Percentiles rank a stretch among this genome's conserved stretches.
Evolutionary conservation across 495 filamentous ascomycete genomes (phyloP).

Genomic region (Aspergillus cavernicola): DNA sequence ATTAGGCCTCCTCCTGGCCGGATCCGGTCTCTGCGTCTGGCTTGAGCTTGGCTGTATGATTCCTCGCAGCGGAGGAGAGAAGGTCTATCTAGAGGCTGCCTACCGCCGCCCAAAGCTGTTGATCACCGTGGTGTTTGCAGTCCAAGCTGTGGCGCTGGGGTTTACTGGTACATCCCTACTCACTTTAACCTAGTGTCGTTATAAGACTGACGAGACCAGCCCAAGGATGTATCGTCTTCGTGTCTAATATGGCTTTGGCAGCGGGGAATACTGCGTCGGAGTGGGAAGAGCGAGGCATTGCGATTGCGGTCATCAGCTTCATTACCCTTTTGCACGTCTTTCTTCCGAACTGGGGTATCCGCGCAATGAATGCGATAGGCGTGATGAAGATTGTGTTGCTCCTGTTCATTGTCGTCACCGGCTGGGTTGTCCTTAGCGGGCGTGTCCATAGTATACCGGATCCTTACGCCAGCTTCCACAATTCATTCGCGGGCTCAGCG

Average conservation of each 20-base stretch:
- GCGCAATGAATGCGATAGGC: slow-evolving; percentile 32
- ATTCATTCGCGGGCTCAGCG: slow-evolving; percentile 19
- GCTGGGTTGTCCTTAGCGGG: slow-evolving; percentile 36
- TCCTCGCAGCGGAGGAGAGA: slow-evolving; percentile 61
- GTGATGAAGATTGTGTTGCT: slow-evolving; percentile 38
- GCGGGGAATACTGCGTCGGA: slow-evolving; percentile 20
- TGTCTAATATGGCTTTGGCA: slow-evolving; percentile 29
- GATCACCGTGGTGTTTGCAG: slow-evolving; percentile 1
- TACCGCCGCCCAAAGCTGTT: slow-evolving; percentile 4
- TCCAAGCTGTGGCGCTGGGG: background rate
- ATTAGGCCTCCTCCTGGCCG: slow-evolving; percentile 53
- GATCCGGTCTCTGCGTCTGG: slow-evolving; percentile 54
- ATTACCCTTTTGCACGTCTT: slow-evolving; percentile 29
- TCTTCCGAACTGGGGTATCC: slow-evolving; percentile 24
- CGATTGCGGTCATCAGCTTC: slow-evolving; percentile 29
- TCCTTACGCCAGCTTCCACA: slow-evolving; percentile 21
- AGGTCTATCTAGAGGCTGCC: slow-evolving; percentile 62
- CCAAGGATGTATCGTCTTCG: slow-evolving; percentile 14
- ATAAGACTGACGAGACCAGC: background rate
- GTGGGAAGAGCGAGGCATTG: slow-evolving; percentile 31
- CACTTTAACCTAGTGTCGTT: background rate
- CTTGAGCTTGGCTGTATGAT: slow-evolving; percentile 67
- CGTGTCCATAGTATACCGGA: slow-evolving; percentile 18
- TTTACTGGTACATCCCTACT: slow-evolving; percentile 1
- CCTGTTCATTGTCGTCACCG: slow-evolving; percentile 40